A percentile compares a stretch with the other conserved stretches of the same genome.
Conservation (phyloP, 2,329 filamentous ascomycete species). For the Phaeosphaeria sp. region DNA sequence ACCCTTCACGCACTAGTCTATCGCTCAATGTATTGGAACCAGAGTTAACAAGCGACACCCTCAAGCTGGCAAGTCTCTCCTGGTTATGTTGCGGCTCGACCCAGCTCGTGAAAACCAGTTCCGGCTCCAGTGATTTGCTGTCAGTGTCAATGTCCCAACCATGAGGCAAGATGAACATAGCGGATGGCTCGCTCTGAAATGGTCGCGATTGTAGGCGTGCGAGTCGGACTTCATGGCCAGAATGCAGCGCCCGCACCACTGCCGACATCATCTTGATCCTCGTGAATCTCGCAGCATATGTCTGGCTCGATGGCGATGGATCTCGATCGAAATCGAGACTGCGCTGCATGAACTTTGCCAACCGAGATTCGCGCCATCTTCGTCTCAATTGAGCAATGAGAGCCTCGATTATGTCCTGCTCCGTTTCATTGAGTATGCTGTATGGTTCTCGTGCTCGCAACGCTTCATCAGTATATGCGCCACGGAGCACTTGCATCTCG, state of each 20-base stretch:
- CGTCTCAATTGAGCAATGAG: neutral
- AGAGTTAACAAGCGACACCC: constrained; percentile 4
- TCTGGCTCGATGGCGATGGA: neutral
- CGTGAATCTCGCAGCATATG: constrained; percentile 5
- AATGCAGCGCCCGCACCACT: constrained; percentile 11
- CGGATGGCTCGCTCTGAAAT: constrained; percentile 6
- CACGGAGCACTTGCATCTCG: neutral
- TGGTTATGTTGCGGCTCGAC: constrained; percentile 7
- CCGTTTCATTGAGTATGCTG: constrained; percentile 1
- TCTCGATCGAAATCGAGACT: constrained; percentile 5
- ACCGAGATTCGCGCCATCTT: neutral
- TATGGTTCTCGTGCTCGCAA: neutral
- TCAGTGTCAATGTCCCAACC: neutral
- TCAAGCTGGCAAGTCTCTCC: constrained; percentile 18
- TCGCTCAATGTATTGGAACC: neutral
- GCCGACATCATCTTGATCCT: constrained; percentile 14
- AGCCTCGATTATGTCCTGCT: neutral
- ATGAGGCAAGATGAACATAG: constrained; percentile 15
- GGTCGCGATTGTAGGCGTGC: constrained; percentile 10
- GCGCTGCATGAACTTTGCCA: constrained; percentile 1
- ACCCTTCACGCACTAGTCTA: neutral
- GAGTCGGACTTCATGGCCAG: constrained; percentile 10
- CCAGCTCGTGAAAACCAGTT: constrained; percentile 22
- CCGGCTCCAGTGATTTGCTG: neutral
- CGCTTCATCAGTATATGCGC: neutral